phyloP scores from a whole-genome alignment of 805 yeast species.

The Kluyveromyces siamensis region DNA sequence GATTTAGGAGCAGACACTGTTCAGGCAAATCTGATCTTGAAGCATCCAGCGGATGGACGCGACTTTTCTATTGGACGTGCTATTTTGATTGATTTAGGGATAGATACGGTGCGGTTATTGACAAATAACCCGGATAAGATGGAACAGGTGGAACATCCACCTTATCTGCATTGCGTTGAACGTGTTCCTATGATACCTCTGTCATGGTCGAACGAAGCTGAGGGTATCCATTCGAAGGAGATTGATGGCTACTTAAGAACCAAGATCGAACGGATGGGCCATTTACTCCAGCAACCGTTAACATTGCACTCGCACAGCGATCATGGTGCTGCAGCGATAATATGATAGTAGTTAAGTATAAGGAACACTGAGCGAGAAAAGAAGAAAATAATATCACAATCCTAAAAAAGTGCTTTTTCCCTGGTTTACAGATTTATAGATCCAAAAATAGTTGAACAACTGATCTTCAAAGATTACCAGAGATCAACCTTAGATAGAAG shows the following conservation, averaged over 20 bases:
- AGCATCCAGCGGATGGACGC: slow-evolving; percentile 98
- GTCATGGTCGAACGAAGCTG: slow-evolving; percentile 58
- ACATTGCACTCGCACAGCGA: slow-evolving; percentile 18
- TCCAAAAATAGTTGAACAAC: no score
- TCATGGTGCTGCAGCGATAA: background rate
- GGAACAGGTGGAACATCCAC: slow-evolving; percentile 84
- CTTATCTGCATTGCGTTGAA: slow-evolving; percentile 66
- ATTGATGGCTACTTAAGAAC: slow-evolving; percentile 91
- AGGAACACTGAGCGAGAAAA: no score
- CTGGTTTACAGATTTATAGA: no score
- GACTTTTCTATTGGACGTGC: slow-evolving; percentile 92
- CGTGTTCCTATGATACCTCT: slow-evolving; percentile 96
- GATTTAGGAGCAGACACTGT: slow-evolving; percentile 98
- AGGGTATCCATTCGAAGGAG: slow-evolving; percentile 78
- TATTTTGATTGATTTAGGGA: slow-evolving; percentile 74
- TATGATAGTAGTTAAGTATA: background rate
- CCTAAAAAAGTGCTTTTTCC: no score
- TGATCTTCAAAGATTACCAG: no score
- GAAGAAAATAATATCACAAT: no score
- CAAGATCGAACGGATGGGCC: slow-evolving; percentile 96
- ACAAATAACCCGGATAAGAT: slow-evolving; percentile 97
- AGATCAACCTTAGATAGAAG: no score
- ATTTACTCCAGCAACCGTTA: slow-evolving; percentile 50
- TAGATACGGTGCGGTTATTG: slow-evolving; percentile 59
- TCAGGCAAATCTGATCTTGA: slow-evolving; percentile 81